Conservation (phyloP, 2,329 filamentous ascomycete species). For the Trichoderma brevicompactum region DNA sequence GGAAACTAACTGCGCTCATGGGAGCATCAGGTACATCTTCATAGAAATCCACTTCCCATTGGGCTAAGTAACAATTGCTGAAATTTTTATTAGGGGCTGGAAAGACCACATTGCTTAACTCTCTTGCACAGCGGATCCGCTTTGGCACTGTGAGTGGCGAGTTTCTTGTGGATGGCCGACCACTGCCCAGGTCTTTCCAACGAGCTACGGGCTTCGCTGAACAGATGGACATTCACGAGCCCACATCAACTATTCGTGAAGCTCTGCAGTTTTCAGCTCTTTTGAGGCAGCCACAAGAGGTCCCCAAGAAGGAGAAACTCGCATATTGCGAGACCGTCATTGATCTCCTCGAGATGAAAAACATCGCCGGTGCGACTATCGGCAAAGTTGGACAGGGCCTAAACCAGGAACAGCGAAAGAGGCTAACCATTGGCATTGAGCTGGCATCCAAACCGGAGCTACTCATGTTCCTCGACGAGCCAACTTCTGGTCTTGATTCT, state of each 20-base stretch:
- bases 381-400: slow-evolving; percentile 63
- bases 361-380: slow-evolving; percentile 67
- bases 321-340: slow-evolving; percentile 71
- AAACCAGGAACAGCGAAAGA: slow-evolving; percentile 62
- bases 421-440: slow-evolving; percentile 61
- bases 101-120: slow-evolving; percentile 76
- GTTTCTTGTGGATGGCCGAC: slow-evolving; percentile 76
- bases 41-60: background rate
- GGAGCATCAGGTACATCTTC: slow-evolving; percentile 51
- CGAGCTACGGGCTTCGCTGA: slow-evolving; percentile 73
- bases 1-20: slow-evolving; percentile 81
- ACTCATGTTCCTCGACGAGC: slow-evolving; percentile 68
- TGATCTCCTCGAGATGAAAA: slow-evolving; percentile 70
- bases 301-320: slow-evolving; percentile 64
- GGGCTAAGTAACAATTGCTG: background rate
- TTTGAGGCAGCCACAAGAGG: slow-evolving; percentile 63
- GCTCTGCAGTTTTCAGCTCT: slow-evolving; percentile 68
- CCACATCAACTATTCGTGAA: slow-evolving; percentile 68
- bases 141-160: slow-evolving; percentile 78
- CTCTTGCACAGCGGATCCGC: slow-evolving; percentile 73
- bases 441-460: slow-evolving; percentile 62
- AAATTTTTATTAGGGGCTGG: slow-evolving; percentile 50
- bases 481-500: slow-evolving; percentile 61
- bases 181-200: slow-evolving; percentile 75
- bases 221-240: slow-evolving; percentile 70